Evolutionary conservation across 192 early-diverging fungal genomes (phyloP).

Genomic region (Phlyctochytrium arcticum): DNA sequence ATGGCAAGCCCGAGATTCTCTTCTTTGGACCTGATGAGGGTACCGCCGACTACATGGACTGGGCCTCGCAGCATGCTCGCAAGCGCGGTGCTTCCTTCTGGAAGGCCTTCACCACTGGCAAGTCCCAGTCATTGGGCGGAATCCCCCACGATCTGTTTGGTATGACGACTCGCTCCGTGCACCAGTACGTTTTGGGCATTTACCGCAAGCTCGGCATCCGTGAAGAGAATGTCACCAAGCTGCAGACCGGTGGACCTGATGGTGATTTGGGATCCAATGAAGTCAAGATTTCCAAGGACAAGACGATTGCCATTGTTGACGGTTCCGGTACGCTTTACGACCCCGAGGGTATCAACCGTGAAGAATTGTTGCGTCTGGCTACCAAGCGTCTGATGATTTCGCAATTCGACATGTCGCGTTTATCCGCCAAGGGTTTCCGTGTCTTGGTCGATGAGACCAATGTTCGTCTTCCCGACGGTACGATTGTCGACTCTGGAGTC

Average conservation of each 20-base stretch:
- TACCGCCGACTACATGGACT: conserved; percentile 98
- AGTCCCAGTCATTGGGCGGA: conserved; percentile 88
- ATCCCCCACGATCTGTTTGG: conserved; percentile 97
- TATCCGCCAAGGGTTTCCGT: conserved; percentile 83
- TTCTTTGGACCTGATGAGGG: conserved; percentile 99
- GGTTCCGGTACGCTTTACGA: conserved; percentile 95
- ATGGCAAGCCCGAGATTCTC: conserved; percentile 91
- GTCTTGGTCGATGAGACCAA: conserved; percentile 92
- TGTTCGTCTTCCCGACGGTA: conserved; percentile 83
- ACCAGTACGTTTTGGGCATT: conserved; percentile 99
- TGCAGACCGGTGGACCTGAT: conserved; percentile 98
- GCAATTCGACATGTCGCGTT: conserved; percentile 81
- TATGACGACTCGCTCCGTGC: conserved; percentile 98
- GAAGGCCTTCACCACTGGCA: conserved; percentile 99
- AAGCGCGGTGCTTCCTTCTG: conserved; percentile 90
- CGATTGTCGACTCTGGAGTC: conserved; percentile 80
- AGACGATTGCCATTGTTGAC: conserved; percentile 94
- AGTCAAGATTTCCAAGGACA: conserved; percentile 97
- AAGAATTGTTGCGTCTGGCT: conserved; percentile 82
- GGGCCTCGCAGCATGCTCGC: conserved; percentile 93
- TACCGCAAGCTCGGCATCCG: conserved; percentile 55
- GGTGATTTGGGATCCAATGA: conserved; percentile 98
- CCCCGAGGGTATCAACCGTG: conserved; percentile 84
- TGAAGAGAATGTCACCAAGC: conserved; percentile 82
- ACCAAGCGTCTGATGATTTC: conserved; percentile 80